Evolutionary conservation across 169 alveolate genomes (phyloP).

Genomic region (Babesia caballi): DNA sequence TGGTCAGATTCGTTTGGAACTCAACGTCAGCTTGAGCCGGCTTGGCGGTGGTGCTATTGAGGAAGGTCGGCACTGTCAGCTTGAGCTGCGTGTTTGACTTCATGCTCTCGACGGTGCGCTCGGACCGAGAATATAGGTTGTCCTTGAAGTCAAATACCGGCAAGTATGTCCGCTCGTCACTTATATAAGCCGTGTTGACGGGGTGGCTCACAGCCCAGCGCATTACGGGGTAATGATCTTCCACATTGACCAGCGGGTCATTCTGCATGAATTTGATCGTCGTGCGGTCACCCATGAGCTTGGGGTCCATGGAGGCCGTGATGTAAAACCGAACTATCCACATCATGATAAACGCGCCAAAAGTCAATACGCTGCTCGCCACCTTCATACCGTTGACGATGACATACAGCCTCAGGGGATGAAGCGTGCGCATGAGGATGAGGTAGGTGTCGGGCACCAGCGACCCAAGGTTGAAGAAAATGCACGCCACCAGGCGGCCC

Average conservation of each 20-base stretch:
- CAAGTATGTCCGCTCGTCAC: not conserved
- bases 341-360: slow-evolving; percentile 1
- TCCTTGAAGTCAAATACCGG: not conserved
- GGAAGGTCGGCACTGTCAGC: not conserved
- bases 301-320: slow-evolving; percentile 21
- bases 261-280: not conserved
- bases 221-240: not conserved
- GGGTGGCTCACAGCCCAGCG: not conserved
- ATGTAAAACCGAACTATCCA: slow-evolving; percentile 13
- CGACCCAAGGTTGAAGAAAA: slow-evolving; percentile 24
- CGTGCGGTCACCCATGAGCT: slow-evolving; percentile 10
- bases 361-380: not conserved
- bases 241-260: not conserved
- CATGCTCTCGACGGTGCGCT: not conserved
- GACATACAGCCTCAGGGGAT: slow-evolving; percentile 22
- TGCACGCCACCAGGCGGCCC: slow-evolving; percentile 21
- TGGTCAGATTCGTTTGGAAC: not conserved
- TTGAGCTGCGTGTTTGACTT: not conserved
- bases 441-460: slow-evolving; percentile 56
- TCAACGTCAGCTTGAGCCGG: not conserved
- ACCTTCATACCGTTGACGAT: slow-evolving; percentile 31
- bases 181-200: not conserved
- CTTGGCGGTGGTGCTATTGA: too few species aligned
- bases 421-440: slow-evolving; percentile 20
- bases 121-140: not conserved